Base-by-base conservation (phyloP, 2,329 filamentous ascomycete species). In the Clonostachys chloroleuca region DNA sequence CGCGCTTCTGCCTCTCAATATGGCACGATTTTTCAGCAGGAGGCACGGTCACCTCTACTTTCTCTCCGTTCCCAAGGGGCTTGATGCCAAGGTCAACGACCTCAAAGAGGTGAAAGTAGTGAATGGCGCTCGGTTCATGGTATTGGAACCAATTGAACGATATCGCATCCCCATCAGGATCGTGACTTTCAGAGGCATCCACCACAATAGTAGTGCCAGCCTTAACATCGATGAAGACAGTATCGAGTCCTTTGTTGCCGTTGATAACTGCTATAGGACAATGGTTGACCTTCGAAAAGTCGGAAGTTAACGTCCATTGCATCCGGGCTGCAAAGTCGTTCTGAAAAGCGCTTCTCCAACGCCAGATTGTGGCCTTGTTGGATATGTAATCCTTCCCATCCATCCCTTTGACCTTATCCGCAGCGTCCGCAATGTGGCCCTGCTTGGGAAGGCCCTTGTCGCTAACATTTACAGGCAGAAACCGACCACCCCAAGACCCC, bases 141-240 rank as follows among this genome's bases (percentile, higher is more conserved):
- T 79, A 78, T 36, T 77, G 73, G 56, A 66, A 75, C 75, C 75
- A 78, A 43, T 67, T 68, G 59, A 72, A 78, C 5, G 59, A 64
- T 18, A 78, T 55, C 8, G 61, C 51, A 42, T 67, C 65, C 5
- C 58, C 59, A 47, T 78, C 72, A 0, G 73, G 72, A 52, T 78
- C 73, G 48, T 73, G 44, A 1, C 70, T 70, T 34, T 56, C 58
- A 1, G 66, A 66, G 1, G 74, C 74, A 49, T 78, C 73, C 1
- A 79, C 59, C 1, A 51, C 61, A 5, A 77, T 53, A 1, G 58
- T 62, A 5, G 61, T 55, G 1, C 67, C 68, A 3, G 70, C 67
- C 46, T 69, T 64, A 1, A 65, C 70, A 13, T 65, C 58, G 13
- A 74, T 51, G 5, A 63, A 55, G 12, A 72, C 51, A 1, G 68